phyloP scores from a whole-genome alignment of 2,329 filamentous ascomycete genomes.

The Colletotrichum chrysophilum region DNA sequence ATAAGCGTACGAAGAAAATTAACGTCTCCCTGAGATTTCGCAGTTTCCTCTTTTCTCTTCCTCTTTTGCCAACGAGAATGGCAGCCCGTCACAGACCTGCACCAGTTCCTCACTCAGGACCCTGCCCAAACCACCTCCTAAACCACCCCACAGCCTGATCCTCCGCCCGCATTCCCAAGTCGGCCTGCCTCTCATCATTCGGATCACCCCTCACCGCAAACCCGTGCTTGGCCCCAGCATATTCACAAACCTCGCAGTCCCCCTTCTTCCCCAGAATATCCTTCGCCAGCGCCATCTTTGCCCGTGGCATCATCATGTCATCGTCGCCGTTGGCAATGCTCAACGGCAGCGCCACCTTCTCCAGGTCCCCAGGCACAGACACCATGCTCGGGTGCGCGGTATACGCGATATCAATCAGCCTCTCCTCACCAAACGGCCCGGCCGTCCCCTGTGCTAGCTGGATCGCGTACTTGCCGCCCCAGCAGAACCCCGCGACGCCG shows the following conservation, averaged over 20 bases:
- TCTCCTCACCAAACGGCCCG: conserved; percentile 27
- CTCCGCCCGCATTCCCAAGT: conserved; percentile 27
- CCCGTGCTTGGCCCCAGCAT: conserved; percentile 33
- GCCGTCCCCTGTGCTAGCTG: conserved; percentile 35
- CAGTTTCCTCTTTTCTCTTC: background rate
- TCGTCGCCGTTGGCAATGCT: conserved; percentile 51
- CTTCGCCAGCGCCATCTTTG: conserved; percentile 37
- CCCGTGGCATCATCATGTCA: conserved; percentile 43
- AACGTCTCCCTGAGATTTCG: background rate
- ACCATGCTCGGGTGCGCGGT: conserved; percentile 58
- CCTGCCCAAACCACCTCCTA: conserved; percentile 21
- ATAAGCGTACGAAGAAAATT: background rate
- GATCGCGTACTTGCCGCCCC: conserved; percentile 63
- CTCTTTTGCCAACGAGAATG: background rate
- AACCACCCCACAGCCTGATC: conserved; percentile 35
- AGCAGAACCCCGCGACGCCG: conserved; percentile 66
- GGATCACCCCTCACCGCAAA: conserved; percentile 31
- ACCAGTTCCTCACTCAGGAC: background rate
- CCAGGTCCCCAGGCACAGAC: conserved; percentile 50
- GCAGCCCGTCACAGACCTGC: background rate
- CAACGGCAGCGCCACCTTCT: conserved; percentile 47
- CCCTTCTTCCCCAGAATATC: conserved; percentile 37
- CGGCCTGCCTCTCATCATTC: conserved; percentile 26
- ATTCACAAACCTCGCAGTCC: conserved; percentile 28
- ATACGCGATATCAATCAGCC: conserved; percentile 57